These are phyloP conservation scores for Rickenella mellea DNA, from an alignment of 768 basidiomycete genomes.

Conservation along the genomic window DNA sequence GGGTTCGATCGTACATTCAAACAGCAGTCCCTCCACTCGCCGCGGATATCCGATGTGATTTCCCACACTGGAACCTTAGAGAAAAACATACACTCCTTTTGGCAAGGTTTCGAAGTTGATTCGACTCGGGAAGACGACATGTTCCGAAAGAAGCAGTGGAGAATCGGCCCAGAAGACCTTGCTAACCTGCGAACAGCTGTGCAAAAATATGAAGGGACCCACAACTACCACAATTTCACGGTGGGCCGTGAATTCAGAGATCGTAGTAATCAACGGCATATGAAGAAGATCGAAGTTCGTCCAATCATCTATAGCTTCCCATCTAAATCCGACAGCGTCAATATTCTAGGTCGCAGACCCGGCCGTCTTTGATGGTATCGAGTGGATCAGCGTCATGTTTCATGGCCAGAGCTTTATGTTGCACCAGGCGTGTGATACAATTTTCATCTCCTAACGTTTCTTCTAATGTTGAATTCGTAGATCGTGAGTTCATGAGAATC, in stretches of 20 bases:
- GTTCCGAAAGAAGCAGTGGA: conserved; percentile 62
- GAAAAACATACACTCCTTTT: conserved; percentile 64
- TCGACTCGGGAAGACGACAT: conserved; percentile 48
- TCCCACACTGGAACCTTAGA: conserved; percentile 8
- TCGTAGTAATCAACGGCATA: conserved; percentile 72
- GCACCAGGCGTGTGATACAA: conserved; percentile 67
- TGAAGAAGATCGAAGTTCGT: conserved; percentile 76
- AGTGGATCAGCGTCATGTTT: conserved; percentile 90
- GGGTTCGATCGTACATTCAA: conserved; percentile 41
- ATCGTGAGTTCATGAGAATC: conserved; percentile 3
- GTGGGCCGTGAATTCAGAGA: conserved; percentile 80
- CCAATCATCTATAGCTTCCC: neutral
- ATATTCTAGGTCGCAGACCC: conserved; percentile 63
- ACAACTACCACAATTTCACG: conserved; percentile 98
- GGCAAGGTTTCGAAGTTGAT: conserved; percentile 32
- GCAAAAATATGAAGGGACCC: conserved; percentile 71
- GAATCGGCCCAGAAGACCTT: conserved; percentile 45
- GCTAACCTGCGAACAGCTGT: conserved; percentile 46
- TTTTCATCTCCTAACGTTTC: neutral
- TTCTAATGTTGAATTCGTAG: conserved; percentile 18
- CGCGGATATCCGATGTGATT: conserved; percentile 13
- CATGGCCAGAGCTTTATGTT: conserved; percentile 99
- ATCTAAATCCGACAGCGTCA: neutral
- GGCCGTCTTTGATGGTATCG: conserved; percentile 81
- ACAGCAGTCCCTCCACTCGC: conserved; percentile 14